phyloP scores from a whole-genome alignment of 73 alveolate genomes.

The Urostyla sp. region DNA sequence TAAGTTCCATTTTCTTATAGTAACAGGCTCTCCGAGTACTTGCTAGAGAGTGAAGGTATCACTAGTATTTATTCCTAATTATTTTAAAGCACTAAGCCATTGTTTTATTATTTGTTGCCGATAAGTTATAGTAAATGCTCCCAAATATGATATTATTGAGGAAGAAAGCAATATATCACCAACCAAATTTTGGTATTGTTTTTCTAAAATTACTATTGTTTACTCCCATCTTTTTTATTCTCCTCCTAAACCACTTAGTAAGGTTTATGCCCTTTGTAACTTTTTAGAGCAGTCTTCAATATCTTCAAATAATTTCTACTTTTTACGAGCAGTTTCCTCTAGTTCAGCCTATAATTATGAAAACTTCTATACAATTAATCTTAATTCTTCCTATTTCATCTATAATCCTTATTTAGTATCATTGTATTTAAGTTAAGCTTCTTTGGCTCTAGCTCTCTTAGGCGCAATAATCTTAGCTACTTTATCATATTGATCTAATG shows the following conservation, averaged over 20 bases:
- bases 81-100: constrained; percentile 76
- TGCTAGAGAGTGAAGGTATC: constrained; percentile 83
- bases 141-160: constrained; percentile 69
- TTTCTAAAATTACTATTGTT: constrained; percentile 50
- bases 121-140: constrained; percentile 70
- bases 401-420: constrained; percentile 72
- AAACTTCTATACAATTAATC: constrained; percentile 81
- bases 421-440: constrained; percentile 80
- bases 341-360: constrained; percentile 78
- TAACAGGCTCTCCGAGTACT: constrained; percentile 97
- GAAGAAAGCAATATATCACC: constrained; percentile 84
- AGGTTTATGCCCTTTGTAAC: constrained; percentile 70
- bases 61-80: constrained; percentile 86
- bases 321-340: constrained; percentile 80
- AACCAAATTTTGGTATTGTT: constrained; percentile 59
- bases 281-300: constrained; percentile 81
- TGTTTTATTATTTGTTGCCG: constrained; percentile 4
- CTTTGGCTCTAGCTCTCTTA: constrained; percentile 69
- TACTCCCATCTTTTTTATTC: constrained; percentile 79
- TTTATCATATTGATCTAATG: constrained; percentile 80
- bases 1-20: constrained; percentile 97
- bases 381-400: constrained; percentile 67
- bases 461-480: constrained; percentile 79
- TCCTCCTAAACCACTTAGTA: constrained; percentile 74
- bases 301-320: constrained; percentile 78